Conservation (phyloP, 2,329 filamentous ascomycete species). For the Fusarium sp. region DNA sequence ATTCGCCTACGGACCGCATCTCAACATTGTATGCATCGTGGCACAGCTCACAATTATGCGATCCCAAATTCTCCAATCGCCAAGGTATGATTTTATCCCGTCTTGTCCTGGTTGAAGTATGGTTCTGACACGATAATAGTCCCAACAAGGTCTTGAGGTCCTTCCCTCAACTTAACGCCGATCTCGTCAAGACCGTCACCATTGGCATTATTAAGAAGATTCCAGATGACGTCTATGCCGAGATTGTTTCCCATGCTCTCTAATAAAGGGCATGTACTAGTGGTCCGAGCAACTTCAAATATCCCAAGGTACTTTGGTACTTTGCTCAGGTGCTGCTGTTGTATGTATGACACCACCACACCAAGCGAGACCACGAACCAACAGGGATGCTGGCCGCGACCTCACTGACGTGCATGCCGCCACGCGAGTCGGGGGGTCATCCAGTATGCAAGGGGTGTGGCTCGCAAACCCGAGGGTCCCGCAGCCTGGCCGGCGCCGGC, state of each 20-base stretch:
- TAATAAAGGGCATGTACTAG: constrained; percentile 46
- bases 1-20: constrained; percentile 92
- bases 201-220: constrained; percentile 90
- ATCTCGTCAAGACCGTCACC: constrained; percentile 85
- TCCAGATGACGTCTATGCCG: constrained; percentile 87
- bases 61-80: constrained; percentile 82
- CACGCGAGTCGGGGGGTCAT: constrained; percentile 28
- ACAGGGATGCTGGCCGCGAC: constrained; percentile 22
- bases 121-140: constrained; percentile 60
- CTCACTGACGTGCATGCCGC: constrained; percentile 24
- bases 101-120: neutral
- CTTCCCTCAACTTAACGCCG: constrained; percentile 84
- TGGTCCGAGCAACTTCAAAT: neutral
- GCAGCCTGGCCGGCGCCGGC: neutral
- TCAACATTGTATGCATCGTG: constrained; percentile 97
- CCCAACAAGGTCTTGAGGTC: constrained; percentile 92
- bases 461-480: constrained; percentile 1
- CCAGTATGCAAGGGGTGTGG: constrained; percentile 4
- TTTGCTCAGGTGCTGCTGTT: neutral
- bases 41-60: constrained; percentile 92
- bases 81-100: constrained; percentile 68
- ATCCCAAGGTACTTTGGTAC: neutral
- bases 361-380: constrained; percentile 1
- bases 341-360: constrained; percentile 3
- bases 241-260: constrained; percentile 88